Evolutionary conservation across 2,329 filamentous ascomycete genomes (phyloP).

Genomic region (Colletotrichum sp.): DNA sequence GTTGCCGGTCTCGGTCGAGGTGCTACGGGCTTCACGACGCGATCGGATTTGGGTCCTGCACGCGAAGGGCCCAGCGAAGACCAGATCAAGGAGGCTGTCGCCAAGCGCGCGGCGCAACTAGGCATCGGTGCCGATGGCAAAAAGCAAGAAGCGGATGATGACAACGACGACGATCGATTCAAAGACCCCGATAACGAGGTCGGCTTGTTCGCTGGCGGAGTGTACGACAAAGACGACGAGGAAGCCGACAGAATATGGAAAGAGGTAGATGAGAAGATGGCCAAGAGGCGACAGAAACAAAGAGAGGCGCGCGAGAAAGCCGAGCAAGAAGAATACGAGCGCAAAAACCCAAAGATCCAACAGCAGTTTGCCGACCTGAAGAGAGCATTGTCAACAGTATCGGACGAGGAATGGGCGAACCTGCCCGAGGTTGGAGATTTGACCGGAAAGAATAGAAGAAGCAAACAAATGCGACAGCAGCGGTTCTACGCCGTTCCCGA

Average conservation of each 20-base stretch:
- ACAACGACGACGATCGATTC: conserved; percentile 80
- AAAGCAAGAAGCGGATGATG: conserved; percentile 72
- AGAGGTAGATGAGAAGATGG: conserved; percentile 97
- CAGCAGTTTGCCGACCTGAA: conserved; percentile 98
- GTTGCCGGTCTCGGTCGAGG: conserved; percentile 97
- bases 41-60: conserved; percentile 94
- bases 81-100: conserved; percentile 96
- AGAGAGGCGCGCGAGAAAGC: conserved; percentile 94
- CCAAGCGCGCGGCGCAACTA: conserved; percentile 87
- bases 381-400: conserved; percentile 83
- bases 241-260: conserved; percentile 97
- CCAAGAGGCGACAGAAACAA: conserved; percentile 82
- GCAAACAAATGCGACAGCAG: conserved; percentile 81
- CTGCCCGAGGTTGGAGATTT: conserved; percentile 95
- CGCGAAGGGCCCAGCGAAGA: conserved; percentile 95
- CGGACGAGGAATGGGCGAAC: conserved; percentile 95
- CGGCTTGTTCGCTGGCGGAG: conserved; percentile 91
- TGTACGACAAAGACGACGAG: conserved; percentile 97
- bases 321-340: conserved; percentile 94
- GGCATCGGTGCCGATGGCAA: conserved; percentile 72
- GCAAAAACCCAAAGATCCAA: conserved; percentile 97
- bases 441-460: conserved; percentile 89
- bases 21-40: conserved; percentile 96
- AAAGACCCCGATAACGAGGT: conserved; percentile 98
- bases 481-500: conserved; percentile 97